Percentiles rank a stretch among this genome's conserved stretches.
Evolutionary conservation across 192 early-diverging fungal species (phyloP).

Genomic region (Blastocladiella britannica): DNA sequence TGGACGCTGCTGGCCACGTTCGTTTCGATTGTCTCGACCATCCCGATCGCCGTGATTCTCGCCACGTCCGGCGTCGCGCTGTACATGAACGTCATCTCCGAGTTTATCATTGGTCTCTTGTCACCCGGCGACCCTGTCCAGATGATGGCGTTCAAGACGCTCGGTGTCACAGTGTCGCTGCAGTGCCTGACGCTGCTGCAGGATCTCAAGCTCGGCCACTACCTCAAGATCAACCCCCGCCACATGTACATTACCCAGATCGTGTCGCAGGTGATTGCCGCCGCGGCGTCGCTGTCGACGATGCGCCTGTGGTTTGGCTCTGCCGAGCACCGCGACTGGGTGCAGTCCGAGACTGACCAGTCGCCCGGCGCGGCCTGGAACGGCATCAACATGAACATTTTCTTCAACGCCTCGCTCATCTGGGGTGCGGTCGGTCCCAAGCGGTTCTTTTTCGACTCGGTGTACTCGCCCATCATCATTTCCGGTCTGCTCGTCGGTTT

Average conservation of each 20-base stretch:
- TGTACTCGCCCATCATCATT: constrained; percentile 1
- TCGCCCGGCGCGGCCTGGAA: not conserved
- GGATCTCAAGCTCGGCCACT: constrained; percentile 41
- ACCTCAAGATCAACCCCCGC: constrained; percentile 48
- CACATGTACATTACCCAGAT: constrained; percentile 39
- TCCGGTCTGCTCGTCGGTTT: not conserved
- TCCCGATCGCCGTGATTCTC: not conserved
- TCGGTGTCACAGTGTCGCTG: constrained; percentile 26
- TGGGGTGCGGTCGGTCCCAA: constrained; percentile 59
- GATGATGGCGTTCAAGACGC: constrained; percentile 51
- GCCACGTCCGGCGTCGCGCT: not conserved
- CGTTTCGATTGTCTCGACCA: not conserved
- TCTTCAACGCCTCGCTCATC: constrained; percentile 51
- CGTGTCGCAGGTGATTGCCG: constrained; percentile 30
- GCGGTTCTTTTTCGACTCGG: constrained; percentile 19
- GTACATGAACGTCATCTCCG: constrained; percentile 25
- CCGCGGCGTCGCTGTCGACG: constrained; percentile 26
- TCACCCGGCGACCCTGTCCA: constrained; percentile 35
- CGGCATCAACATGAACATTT: constrained; percentile 11
- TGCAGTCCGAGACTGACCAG: not conserved
- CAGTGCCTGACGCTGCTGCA: constrained; percentile 24
- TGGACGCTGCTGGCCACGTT: not conserved
- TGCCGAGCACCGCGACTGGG: constrained; percentile 2
- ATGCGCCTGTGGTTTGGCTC: constrained; percentile 22
- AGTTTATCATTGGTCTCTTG: constrained; percentile 37